phyloP scores from a whole-genome alignment of 148 eudicot genomes.

The Oxyria digyna region DNA sequence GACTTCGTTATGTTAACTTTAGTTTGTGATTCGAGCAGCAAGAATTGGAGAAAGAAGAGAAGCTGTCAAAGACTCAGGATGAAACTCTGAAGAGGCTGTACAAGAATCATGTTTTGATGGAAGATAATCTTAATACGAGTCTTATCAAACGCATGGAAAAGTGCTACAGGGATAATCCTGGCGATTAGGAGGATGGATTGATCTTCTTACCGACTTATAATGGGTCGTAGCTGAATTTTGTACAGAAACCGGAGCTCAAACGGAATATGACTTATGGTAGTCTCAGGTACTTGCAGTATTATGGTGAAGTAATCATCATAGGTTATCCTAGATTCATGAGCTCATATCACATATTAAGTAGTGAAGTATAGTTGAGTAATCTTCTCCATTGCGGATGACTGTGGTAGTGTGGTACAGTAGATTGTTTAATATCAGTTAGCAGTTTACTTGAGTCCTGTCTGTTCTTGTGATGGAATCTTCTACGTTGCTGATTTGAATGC shows the following conservation, averaged over 20 bases:
- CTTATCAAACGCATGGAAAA: neutral
- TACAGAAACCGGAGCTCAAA: neutral
- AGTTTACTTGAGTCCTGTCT: no score
- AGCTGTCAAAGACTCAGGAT: conserved; percentile 41
- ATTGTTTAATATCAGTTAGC: neutral
- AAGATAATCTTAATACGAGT: neutral
- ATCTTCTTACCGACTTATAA: neutral
- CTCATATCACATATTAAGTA: neutral
- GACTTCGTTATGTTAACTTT: neutral
- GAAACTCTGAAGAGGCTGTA: conserved; percentile 21
- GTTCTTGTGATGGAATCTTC: no score
- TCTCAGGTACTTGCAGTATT: neutral
- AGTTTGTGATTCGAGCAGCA: conserved; percentile 17
- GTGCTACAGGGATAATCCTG: neutral
- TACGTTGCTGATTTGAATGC: neutral
- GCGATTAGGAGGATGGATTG: neutral
- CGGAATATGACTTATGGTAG: neutral
- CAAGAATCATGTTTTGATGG: neutral
- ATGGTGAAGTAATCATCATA: neutral
- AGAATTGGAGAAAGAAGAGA: conserved; percentile 42
- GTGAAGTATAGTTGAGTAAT: no score
- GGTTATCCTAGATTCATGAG: neutral
- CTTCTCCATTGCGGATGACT: neutral
- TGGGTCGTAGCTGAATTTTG: neutral
- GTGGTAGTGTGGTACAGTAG: no score